These are phyloP conservation scores for Aspergillus nomiae DNA, from an alignment of 2,329 filamentous ascomycete species.

Conservation along the genomic window DNA sequence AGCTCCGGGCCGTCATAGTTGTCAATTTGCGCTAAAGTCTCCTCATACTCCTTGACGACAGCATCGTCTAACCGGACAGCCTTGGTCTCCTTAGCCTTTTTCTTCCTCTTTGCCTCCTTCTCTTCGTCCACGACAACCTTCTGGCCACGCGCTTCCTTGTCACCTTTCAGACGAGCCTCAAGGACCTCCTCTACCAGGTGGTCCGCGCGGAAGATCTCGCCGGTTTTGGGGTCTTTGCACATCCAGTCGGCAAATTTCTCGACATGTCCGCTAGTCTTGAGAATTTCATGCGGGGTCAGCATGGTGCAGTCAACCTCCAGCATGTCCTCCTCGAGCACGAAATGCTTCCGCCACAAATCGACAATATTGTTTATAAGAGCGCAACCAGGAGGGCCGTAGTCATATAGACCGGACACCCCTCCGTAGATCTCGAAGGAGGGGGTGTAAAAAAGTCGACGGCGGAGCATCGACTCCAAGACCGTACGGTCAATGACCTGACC, in stretches of 20 bases:
- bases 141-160: slow-evolving; percentile 88
- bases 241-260: slow-evolving; percentile 99
- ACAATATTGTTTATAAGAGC: slow-evolving; percentile 84
- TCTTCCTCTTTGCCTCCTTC: slow-evolving; percentile 88
- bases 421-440: slow-evolving; percentile 95
- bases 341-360: slow-evolving; percentile 90
- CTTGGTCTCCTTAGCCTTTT: slow-evolving; percentile 73
- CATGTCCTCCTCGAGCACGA: slow-evolving; percentile 92
- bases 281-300: slow-evolving; percentile 86
- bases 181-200: slow-evolving; percentile 95
- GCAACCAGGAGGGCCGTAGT: slow-evolving; percentile 89
- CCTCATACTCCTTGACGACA: slow-evolving; percentile 85
- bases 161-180: slow-evolving; percentile 80
- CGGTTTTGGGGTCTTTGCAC: slow-evolving; percentile 98
- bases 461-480: slow-evolving; percentile 80
- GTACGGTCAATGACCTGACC: slow-evolving; percentile 86
- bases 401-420: slow-evolving; percentile 84
- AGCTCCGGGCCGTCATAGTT: slow-evolving; percentile 90
- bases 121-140: slow-evolving; percentile 68
- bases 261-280: slow-evolving; percentile 95
- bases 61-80: slow-evolving; percentile 84
- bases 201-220: slow-evolving; percentile 93
- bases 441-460: slow-evolving; percentile 89
- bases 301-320: slow-evolving; percentile 93
- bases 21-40: slow-evolving; percentile 89